Evolutionary conservation across 148 eudicot species (phyloP).

Genomic region (Euryodendron excelsum): DNA sequence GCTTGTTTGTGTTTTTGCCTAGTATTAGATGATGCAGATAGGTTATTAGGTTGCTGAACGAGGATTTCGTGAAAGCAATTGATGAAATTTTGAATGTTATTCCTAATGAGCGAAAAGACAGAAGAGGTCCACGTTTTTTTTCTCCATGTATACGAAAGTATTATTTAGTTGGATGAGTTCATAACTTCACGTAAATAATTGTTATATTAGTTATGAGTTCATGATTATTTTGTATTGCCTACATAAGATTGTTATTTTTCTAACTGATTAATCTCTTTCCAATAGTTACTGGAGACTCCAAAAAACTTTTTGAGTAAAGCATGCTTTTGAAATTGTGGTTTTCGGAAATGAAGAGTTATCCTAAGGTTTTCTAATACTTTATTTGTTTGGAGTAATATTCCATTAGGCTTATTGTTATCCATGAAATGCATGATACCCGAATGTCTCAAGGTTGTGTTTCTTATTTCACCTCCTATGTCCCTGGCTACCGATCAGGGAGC

Average conservation of each 20-base stretch:
- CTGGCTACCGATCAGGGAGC: no score
- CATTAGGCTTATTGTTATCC: not conserved
- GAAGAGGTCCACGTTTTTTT: slow-evolving; percentile 47
- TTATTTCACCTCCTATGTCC: no score
- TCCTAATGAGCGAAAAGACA: slow-evolving; percentile 77
- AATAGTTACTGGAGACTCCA: not conserved
- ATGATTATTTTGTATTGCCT: not conserved
- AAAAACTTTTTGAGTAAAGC: not conserved
- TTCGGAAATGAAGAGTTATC: not conserved
- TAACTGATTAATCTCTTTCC: not conserved
- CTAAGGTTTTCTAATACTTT: not conserved
- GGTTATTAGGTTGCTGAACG: slow-evolving; percentile 80
- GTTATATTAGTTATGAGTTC: not conserved
- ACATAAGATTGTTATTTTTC: not conserved
- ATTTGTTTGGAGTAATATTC: not conserved
- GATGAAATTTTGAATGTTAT: slow-evolving; percentile 68
- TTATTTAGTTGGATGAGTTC: not conserved
- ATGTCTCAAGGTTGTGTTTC: no score
- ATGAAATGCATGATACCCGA: no score
- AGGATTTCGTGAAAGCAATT: slow-evolving; percentile 79
- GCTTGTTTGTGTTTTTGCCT: slow-evolving; percentile 21
- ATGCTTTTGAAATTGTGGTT: not conserved
- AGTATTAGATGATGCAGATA: slow-evolving; percentile 97
- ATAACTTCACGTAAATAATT: no score
- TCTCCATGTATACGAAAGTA: not conserved